phyloP scores from a whole-genome alignment of 495 filamentous ascomycete genomes.

The Podospora sp. region DNA sequence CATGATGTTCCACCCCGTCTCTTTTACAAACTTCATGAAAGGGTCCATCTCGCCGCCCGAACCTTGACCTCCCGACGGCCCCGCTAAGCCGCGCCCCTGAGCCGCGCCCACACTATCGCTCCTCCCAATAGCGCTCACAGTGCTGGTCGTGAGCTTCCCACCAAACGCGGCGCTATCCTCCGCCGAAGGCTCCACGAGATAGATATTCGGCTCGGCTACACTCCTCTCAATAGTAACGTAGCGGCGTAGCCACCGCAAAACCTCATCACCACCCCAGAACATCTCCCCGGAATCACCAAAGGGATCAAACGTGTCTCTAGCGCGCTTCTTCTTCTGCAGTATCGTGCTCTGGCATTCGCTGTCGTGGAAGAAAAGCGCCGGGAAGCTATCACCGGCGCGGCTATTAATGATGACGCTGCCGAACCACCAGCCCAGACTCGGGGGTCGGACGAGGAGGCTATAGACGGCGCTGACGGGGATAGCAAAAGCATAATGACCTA shows the following conservation, averaged over 20 bases:
- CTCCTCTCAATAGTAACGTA: slow-evolving; percentile 84
- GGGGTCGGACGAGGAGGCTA: slow-evolving; percentile 84
- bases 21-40: slow-evolving; percentile 90
- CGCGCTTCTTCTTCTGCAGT: slow-evolving; percentile 82
- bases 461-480: slow-evolving; percentile 89
- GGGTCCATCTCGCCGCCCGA: slow-evolving; percentile 83
- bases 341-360: slow-evolving; percentile 95
- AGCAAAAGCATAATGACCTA: slow-evolving; percentile 90
- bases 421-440: slow-evolving; percentile 97
- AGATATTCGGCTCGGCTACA: slow-evolving; percentile 81
- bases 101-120: slow-evolving; percentile 39
- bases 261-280: slow-evolving; percentile 98
- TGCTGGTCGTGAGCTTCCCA: slow-evolving; percentile 51
- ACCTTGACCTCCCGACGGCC: slow-evolving; percentile 27
- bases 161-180: slow-evolving; percentile 86
- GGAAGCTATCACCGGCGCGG: slow-evolving; percentile 84
- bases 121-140: slow-evolving; percentile 45
- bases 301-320: slow-evolving; percentile 83
- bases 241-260: slow-evolving; percentile 82
- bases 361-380: slow-evolving; percentile 96
- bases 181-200: slow-evolving; percentile 81
- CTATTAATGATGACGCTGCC: slow-evolving; percentile 93
- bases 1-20: slow-evolving; percentile 92
- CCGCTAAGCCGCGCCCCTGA: slow-evolving; percentile 35
- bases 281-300: slow-evolving; percentile 82